A percentile compares a stretch with the other conserved stretches of the same genome.
Evolutionary conservation across 129 eudicot genomes (phyloP).

Genomic region (Flaveria bidentis): DNA sequence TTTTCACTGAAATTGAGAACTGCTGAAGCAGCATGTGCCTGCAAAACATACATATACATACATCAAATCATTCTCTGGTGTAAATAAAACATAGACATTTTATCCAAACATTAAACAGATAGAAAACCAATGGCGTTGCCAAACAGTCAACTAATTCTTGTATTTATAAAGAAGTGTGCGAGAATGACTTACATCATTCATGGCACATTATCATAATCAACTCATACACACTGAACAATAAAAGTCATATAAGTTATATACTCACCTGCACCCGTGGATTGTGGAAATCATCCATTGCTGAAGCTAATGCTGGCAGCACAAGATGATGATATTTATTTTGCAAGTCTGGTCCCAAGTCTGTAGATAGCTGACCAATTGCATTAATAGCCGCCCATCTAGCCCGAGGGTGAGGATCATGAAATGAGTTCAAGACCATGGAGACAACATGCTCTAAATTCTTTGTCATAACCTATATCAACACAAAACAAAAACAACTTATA

Average conservation of each 20-base stretch:
- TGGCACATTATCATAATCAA: slow-evolving; percentile 11
- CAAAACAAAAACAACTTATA: not conserved
- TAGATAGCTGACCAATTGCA: slow-evolving; percentile 95
- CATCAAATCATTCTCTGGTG: slow-evolving; percentile 10
- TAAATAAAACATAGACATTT: not conserved
- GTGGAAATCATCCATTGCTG: slow-evolving; percentile 88
- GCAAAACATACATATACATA: slow-evolving; percentile 34
- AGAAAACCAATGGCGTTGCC: not conserved
- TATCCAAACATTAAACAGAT: slow-evolving; percentile 9
- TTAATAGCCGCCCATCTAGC: slow-evolving; percentile 98
- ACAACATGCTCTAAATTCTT: slow-evolving; percentile 91
- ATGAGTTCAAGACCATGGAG: slow-evolving; percentile 82
- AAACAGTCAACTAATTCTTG: not conserved
- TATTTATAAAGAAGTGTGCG: not conserved
- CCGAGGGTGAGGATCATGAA: slow-evolving; percentile 93
- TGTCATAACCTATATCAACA: slow-evolving; percentile 65
- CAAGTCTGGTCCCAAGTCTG: slow-evolving; percentile 96
- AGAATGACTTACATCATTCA: not conserved
- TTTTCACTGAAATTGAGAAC: slow-evolving; percentile 92
- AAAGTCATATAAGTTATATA: slow-evolving; percentile 8
- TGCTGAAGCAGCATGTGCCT: slow-evolving; percentile 99
- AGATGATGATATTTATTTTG: slow-evolving; percentile 80
- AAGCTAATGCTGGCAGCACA: slow-evolving; percentile 82
- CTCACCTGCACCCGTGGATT: slow-evolving; percentile 97
- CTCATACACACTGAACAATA: not conserved